These are phyloP conservation scores for Sanguinoderma infundibulare DNA, from an alignment of 1,284 basidiomycete species.

Conservation along the genomic window DNA sequence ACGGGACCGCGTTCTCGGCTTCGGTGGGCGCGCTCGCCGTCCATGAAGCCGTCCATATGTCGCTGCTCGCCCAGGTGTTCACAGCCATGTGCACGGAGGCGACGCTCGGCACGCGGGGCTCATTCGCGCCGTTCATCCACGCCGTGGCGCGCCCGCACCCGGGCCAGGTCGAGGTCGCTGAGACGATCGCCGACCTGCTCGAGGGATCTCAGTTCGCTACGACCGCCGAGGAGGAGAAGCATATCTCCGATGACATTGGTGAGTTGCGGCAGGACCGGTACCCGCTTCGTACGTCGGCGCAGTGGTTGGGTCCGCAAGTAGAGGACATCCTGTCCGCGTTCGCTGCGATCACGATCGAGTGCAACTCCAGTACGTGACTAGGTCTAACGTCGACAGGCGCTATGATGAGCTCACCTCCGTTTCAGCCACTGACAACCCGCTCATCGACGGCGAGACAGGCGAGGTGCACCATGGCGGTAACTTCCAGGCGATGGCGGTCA, in stretches of 20 bases:
- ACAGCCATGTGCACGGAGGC: slow-evolving; percentile 90
- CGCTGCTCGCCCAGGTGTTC: slow-evolving; percentile 73
- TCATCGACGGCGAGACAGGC: slow-evolving; percentile 70
- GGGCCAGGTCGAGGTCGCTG: slow-evolving; percentile 80
- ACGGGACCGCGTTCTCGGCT: slow-evolving; percentile 84
- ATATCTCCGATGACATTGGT: slow-evolving; percentile 72
- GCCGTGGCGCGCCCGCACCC: slow-evolving; percentile 83
- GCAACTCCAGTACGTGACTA: slow-evolving; percentile 85
- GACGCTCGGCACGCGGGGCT: slow-evolving; percentile 70
- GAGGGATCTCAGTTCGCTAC: slow-evolving; percentile 74
- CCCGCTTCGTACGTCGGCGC: slow-evolving; percentile 77
- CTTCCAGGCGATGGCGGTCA: slow-evolving; percentile 88
- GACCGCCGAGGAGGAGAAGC: slow-evolving; percentile 64
- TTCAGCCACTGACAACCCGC: slow-evolving; percentile 76
- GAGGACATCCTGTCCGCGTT: slow-evolving; percentile 78
- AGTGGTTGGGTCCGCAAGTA: slow-evolving; percentile 87
- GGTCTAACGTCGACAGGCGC: background rate
- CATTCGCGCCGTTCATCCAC: slow-evolving; percentile 84
- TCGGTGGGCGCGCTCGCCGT: slow-evolving; percentile 65
- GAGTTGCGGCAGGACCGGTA: slow-evolving; percentile 80
- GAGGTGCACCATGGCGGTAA: slow-evolving; percentile 84
- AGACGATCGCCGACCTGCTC: slow-evolving; percentile 70
- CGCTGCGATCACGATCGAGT: slow-evolving; percentile 72
- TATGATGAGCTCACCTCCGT: slow-evolving; percentile 15
- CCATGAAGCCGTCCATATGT: slow-evolving; percentile 75